phyloP scores from a whole-genome alignment of 129 eudicot genomes.

The Solidago caesia region DNA sequence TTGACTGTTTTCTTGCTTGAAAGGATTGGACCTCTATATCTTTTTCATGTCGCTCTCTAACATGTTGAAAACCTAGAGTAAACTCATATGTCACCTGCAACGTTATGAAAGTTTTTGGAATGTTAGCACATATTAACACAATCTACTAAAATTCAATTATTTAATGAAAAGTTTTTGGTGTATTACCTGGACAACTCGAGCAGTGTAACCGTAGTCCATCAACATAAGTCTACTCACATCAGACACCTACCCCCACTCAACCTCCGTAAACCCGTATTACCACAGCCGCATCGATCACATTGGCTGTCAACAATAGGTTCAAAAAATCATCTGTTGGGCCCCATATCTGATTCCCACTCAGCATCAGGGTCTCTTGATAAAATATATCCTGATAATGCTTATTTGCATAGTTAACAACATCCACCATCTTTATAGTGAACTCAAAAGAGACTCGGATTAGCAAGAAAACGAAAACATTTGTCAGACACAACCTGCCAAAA shows the following conservation, averaged over 20 bases:
- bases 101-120: background rate
- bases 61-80: slow-evolving; percentile 5
- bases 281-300: background rate
- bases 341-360: background rate
- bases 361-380: slow-evolving; percentile 2
- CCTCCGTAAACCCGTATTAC: too few relatives aligned
- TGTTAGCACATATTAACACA: background rate
- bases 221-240: background rate
- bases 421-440: slow-evolving; percentile 14
- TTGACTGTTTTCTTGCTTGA: slow-evolving; percentile 15
- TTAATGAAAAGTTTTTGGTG: background rate
- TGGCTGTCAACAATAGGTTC: background rate
- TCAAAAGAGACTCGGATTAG: slow-evolving; percentile 15
- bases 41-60: background rate
- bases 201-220: background rate
- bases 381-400: background rate
- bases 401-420: background rate
- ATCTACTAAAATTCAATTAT: too few relatives aligned
- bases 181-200: slow-evolving; percentile 8
- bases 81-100: slow-evolving; percentile 22
- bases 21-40: background rate
- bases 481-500: slow-evolving; percentile 20
- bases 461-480: slow-evolving; percentile 7
- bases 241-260: background rate
- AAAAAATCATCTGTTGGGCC: background rate